Base-by-base conservation (phyloP, 768 basidiomycete species). In the Tricholoma sp. region DNA sequence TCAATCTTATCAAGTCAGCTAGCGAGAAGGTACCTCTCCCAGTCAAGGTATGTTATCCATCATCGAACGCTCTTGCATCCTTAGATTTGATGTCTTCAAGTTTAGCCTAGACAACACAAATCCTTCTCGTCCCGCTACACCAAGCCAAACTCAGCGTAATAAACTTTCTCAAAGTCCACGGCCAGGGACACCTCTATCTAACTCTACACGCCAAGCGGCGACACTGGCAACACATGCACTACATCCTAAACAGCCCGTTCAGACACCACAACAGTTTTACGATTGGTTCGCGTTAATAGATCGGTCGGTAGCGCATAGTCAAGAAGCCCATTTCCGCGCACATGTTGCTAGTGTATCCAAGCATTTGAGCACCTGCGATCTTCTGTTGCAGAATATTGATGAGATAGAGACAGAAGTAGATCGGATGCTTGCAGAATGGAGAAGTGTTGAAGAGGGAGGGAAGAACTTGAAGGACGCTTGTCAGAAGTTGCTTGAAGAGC, bases 211-310 rank as follows among this genome's bases (percentile, higher is more conserved):
- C 9, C 52, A 60, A 13, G 31, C 51, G 17, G 57, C 51, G 17
- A 31, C 47, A 31, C 20, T 39, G 20, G 36, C 52, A 18, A 49
- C 72, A 7, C 83, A 88, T 64, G 78, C 85, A 0, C 73, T 92
- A 13, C 87, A 89, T 65, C 89, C 91, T 2, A 82, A 80, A 50
- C 80, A 84, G 39, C 87, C 91, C 4, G 86, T 98, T 37, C 82
- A 88, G 59, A 96, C 94, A 0, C 88, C 94, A 1, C 93, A 98
- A 64, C 94, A 98, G 62, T 96, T 99, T 71, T 93, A 95, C 67
- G 96, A 98, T 72, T 97, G 94, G 88, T 96, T 94, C 69, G 79
- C 91, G 3, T 78, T 89, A 39, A 85, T 99, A 53, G 94, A 97
- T 61, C 80, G 89, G 13, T 89, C 89, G 2, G 91, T 97, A 36